Conservation (phyloP, 164 flowering plant species). For the Taxillus chinensis region DNA sequence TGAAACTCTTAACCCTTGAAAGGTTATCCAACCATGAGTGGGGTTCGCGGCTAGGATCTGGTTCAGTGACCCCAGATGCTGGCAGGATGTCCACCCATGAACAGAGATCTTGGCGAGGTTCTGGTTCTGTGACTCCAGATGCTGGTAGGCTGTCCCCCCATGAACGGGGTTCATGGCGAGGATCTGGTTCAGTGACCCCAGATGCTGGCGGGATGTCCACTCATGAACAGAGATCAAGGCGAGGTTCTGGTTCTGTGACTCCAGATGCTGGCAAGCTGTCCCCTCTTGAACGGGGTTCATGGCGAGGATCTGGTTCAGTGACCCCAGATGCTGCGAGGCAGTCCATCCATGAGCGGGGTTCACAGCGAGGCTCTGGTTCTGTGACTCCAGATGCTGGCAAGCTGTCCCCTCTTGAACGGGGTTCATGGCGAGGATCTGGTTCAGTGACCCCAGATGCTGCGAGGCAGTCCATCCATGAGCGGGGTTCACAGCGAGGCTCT, state of each 20-base stretch:
- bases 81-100: conserved; percentile 20
- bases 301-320: conserved; percentile 23
- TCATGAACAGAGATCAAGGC: conserved; percentile 20
- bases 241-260: conserved; percentile 27
- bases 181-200: conserved; percentile 29
- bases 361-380: conserved; percentile 22
- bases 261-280: conserved; percentile 19
- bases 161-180: conserved; percentile 21
- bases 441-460: conserved; percentile 29
- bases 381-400: conserved; percentile 24
- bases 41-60: conserved; percentile 24
- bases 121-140: conserved; percentile 33
- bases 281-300: conserved; percentile 22
- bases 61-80: conserved; percentile 28
- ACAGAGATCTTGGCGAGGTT: conserved; percentile 19
- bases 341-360: conserved; percentile 20
- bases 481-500: conserved; percentile 21
- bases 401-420: conserved; percentile 18
- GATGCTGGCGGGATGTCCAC: conserved; percentile 22
- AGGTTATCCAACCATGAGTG: conserved; percentile 19
- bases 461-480: conserved; percentile 17
- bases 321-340: conserved; percentile 29
- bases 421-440: conserved; percentile 23
- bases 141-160: conserved; percentile 11
- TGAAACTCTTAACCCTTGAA: conserved; percentile 28